Conservation (phyloP, 805 yeast genomes). For the Candida berthetii region DNA sequence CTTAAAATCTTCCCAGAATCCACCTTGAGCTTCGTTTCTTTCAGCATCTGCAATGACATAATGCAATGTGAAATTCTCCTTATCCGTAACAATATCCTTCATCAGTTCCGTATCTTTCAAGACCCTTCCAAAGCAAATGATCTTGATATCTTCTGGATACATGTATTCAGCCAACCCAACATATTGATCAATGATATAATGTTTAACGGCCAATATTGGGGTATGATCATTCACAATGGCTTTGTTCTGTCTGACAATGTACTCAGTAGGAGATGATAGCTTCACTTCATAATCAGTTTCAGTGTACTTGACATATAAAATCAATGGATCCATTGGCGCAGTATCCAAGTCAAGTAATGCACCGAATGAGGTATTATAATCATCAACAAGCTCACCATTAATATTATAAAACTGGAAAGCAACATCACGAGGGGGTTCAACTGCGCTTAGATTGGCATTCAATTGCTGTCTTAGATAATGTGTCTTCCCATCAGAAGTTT, state of each 20-base stretch:
- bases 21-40: slow-evolving; percentile 3
- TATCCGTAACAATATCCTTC: slow-evolving; percentile 9
- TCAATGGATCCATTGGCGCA: slow-evolving; percentile 22
- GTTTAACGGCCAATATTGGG: slow-evolving; percentile 13
- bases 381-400: slow-evolving; percentile 10
- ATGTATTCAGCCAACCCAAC: slow-evolving; percentile 8
- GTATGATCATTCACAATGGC: slow-evolving; percentile 13
- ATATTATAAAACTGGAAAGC: slow-evolving; percentile 9
- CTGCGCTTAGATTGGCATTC: slow-evolving; percentile 5
- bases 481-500: slow-evolving; percentile 12
- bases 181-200: slow-evolving; percentile 19
- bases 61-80: slow-evolving; percentile 10
- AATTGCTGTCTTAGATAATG: slow-evolving; percentile 9
- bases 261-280: slow-evolving; percentile 17
- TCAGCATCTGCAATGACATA: slow-evolving; percentile 16
- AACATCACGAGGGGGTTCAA: slow-evolving; percentile 12
- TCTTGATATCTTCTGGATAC: slow-evolving; percentile 13
- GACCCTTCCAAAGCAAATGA: slow-evolving; percentile 20
- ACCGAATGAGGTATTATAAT: slow-evolving; percentile 17
- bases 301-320: slow-evolving; percentile 17
- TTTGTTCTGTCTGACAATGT: slow-evolving; percentile 6
- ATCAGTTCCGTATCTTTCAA: slow-evolving; percentile 13
- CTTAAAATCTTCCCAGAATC: slow-evolving; percentile 22
- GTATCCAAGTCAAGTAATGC: slow-evolving; percentile 27
- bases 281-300: slow-evolving; percentile 18